Base-by-base conservation (phyloP, 768 basidiomycete genomes). In the Tricholoma hemisulphureum region DNA sequence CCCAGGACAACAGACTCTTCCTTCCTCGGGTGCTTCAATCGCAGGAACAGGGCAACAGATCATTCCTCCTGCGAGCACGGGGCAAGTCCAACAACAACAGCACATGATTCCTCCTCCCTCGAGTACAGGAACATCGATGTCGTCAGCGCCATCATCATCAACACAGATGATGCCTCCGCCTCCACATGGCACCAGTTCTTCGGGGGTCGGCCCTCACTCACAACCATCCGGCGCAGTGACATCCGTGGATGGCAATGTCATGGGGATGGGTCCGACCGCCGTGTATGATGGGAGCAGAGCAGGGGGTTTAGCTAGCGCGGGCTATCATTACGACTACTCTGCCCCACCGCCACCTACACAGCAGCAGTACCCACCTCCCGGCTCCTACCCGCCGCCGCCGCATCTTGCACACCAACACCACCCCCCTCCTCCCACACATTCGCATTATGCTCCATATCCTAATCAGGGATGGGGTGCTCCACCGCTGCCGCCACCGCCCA, bases 71-170 rank as follows among this genome's bases (percentile, higher is more conserved):
- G 34, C 61, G 34, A 62, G 58, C 9, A 29, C 31, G 16, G 55
- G 31, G 20, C 56, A 62, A 48, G 71, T 59, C 55, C 71, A 61
- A 34, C 71, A 72, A 54, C 69, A 66, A 46, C 64, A 59, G 52
- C 49, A 37, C 24, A 41, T 29, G 29, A 62, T 29, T 6, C 34
- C 55, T 6, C 18, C 46, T 20, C 24, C 56, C 10, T 31, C 26
- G 13, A 16, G 24, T 48, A 5, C 46, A 28, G 14, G 13, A 2
- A 48, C 46, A n/a, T n/a, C 46, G 16, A 28, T 26, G 28, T 48
- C 37, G n/a, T 6, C 46, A 16, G 9, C 60, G 34, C 5, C 55
- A 7, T 34, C 51, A 35, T 35, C 37, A 11, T 18, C 41, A 31
- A 18, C 58, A 11, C 29, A 29, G 24, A 37, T 48, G 34, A 29